Conservation (phyloP, 768 basidiomycete species). For the Mycena indigotica region DNA sequence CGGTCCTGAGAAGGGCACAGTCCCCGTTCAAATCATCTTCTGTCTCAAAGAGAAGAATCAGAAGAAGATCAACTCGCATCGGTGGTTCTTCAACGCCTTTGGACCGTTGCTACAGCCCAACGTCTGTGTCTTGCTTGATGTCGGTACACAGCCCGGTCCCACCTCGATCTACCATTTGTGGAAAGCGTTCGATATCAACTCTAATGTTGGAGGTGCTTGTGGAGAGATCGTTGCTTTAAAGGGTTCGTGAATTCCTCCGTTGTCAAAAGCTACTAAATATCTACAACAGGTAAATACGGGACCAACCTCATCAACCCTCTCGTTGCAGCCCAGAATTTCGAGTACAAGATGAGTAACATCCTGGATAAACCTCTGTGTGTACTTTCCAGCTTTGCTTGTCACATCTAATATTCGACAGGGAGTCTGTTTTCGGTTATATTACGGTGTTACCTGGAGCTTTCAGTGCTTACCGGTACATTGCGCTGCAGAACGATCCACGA, state of each 20-base stretch:
- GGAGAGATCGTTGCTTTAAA: conserved; percentile 96
- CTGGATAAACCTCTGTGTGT: conserved; percentile 79
- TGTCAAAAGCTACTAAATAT: conserved; percentile 30
- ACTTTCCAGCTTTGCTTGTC: background rate
- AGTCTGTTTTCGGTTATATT: conserved; percentile 91
- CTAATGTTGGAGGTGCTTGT: conserved; percentile 92
- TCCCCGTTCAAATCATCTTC: conserved; percentile 93
- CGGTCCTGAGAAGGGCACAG: conserved; percentile 90
- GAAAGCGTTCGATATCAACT: conserved; percentile 93
- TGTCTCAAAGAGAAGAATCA: conserved; percentile 92
- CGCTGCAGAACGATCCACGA: conserved; percentile 78
- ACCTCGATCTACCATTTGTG: conserved; percentile 92
- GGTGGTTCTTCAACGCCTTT: conserved; percentile 98
- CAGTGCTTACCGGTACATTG: conserved; percentile 89
- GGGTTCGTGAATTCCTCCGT: conserved; percentile 71
- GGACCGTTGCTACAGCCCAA: conserved; percentile 86
- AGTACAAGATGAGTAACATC: conserved; percentile 91
- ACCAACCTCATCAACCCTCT: conserved; percentile 80
- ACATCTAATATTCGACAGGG: conserved; percentile 37
- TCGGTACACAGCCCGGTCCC: conserved; percentile 87
- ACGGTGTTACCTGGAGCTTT: conserved; percentile 93
- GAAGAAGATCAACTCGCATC: conserved; percentile 95
- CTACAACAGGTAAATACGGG: conserved; percentile 53
- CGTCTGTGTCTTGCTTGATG: conserved; percentile 89
- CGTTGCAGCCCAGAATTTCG: conserved; percentile 94